Percentiles rank a stretch among this genome's conserved stretches.
These are phyloP conservation scores for Silene noctiflora DNA, from an alignment of 179 eudicot species.

Conservation along the genomic window DNA sequence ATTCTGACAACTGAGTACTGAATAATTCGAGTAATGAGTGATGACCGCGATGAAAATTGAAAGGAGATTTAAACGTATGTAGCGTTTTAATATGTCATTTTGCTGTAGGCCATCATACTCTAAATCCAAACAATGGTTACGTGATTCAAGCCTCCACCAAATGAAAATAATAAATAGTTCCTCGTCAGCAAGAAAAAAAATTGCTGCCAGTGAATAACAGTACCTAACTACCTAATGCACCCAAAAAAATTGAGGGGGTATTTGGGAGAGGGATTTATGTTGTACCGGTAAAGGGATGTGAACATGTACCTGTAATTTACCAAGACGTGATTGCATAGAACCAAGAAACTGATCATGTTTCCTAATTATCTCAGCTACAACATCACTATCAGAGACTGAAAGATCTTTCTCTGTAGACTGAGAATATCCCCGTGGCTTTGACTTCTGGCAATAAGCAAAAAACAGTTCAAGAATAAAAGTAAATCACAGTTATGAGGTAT, in stretches of 20 bases:
- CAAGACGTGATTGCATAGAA: conserved; percentile 76
- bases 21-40: background rate
- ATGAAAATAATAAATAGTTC: background rate
- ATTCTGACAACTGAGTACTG: background rate
- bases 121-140: background rate
- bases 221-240: background rate
- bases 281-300: background rate
- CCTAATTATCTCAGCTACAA: conserved; percentile 58
- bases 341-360: conserved; percentile 73
- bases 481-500: conserved; percentile 9
- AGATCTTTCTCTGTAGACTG: conserved; percentile 45
- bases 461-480: conserved; percentile 6
- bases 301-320: conserved; percentile 70
- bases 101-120: background rate
- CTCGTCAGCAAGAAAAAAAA: background rate
- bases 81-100: background rate
- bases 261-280: background rate
- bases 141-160: background rate
- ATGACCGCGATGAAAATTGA: background rate
- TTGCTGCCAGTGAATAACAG: conserved; percentile 4
- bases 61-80: background rate
- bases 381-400: conserved; percentile 57
- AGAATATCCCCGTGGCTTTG: conserved; percentile 40
- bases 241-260: background rate
- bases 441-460: conserved; percentile 31